phyloP scores from a whole-genome alignment of 148 eudicot species.

The Diospyros lotus region DNA sequence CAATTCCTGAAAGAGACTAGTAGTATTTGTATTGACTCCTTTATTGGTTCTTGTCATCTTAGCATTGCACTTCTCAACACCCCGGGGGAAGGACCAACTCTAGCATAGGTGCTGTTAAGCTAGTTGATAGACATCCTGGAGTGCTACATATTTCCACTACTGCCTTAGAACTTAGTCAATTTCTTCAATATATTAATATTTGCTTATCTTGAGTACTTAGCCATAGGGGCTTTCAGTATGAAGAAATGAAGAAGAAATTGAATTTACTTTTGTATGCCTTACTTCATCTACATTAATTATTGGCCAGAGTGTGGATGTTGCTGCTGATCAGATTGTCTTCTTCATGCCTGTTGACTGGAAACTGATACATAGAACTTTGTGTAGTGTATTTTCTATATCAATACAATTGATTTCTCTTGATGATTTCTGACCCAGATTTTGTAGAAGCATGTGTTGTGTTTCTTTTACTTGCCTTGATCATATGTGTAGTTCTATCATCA shows the following conservation, averaged over 20 bases:
- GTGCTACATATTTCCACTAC: not conserved
- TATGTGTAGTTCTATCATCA: too few relatives aligned
- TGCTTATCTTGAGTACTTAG: not conserved
- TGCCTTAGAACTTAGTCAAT: not conserved
- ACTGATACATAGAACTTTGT: not conserved
- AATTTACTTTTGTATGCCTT: not conserved
- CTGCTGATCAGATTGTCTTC: not conserved
- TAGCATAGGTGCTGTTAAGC: not conserved
- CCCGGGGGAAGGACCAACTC: too few relatives aligned
- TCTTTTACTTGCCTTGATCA: not conserved
- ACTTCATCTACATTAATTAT: conserved; percentile 3
- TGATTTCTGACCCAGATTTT: too few relatives aligned
- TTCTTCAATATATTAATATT: not conserved
- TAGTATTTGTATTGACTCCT: not conserved
- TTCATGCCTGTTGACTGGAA: not conserved
- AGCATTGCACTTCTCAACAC: not conserved
- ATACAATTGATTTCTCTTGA: too few relatives aligned
- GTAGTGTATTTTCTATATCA: too few relatives aligned
- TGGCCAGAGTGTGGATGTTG: conserved; percentile 8
- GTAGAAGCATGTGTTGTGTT: too few relatives aligned
- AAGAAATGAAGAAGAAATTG: not conserved
- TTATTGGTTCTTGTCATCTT: not conserved
- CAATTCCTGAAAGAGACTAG: not conserved
- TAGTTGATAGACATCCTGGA: not conserved
- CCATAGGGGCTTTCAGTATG: not conserved